Evolutionary conservation across 192 early-diverging fungal genomes (phyloP).

Genomic region (Mycoemilia scoparia): DNA sequence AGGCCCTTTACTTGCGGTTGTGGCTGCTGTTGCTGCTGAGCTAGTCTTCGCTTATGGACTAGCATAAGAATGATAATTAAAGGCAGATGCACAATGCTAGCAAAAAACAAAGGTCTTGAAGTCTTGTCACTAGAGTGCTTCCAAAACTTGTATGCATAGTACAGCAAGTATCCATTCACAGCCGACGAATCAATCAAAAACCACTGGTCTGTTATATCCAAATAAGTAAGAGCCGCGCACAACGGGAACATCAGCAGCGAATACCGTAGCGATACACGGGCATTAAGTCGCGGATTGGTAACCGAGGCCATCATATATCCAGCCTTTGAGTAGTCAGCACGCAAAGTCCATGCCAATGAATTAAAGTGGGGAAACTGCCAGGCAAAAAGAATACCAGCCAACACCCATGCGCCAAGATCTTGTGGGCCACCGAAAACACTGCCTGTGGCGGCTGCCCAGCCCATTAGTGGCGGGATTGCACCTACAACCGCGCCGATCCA

Average conservation of each 20-base stretch:
- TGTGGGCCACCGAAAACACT: slow-evolving; percentile 30
- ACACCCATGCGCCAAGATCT: slow-evolving; percentile 68
- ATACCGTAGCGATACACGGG: slow-evolving; percentile 71
- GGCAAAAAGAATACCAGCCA: slow-evolving; percentile 69
- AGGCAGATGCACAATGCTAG: slow-evolving; percentile 75
- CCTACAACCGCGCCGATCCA: slow-evolving; percentile 90
- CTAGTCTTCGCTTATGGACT: slow-evolving; percentile 52
- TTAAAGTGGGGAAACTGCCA: slow-evolving; percentile 99
- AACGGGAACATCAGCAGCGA: slow-evolving; percentile 54
- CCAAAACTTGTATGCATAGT: slow-evolving; percentile 65
- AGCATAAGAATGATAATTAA: slow-evolving; percentile 73
- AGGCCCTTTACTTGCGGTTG: neutral
- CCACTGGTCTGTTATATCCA: slow-evolving; percentile 60
- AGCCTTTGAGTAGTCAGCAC: slow-evolving; percentile 89
- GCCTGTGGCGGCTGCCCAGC: slow-evolving; percentile 81
- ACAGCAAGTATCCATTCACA: slow-evolving; percentile 57
- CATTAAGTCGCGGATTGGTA: slow-evolving; percentile 70
- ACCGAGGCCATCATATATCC: slow-evolving; percentile 94
- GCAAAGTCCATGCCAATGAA: slow-evolving; percentile 73
- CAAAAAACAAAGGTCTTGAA: slow-evolving; percentile 82
- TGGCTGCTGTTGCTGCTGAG: slow-evolving; percentile 5
- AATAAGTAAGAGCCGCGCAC: slow-evolving; percentile 31
- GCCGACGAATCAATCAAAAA: slow-evolving; percentile 59
- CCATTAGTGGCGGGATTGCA: slow-evolving; percentile 96
- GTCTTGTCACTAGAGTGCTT: slow-evolving; percentile 52